phyloP scores from a whole-genome alignment of 2,329 filamentous ascomycete species.

The Calonectria ilicicola region DNA sequence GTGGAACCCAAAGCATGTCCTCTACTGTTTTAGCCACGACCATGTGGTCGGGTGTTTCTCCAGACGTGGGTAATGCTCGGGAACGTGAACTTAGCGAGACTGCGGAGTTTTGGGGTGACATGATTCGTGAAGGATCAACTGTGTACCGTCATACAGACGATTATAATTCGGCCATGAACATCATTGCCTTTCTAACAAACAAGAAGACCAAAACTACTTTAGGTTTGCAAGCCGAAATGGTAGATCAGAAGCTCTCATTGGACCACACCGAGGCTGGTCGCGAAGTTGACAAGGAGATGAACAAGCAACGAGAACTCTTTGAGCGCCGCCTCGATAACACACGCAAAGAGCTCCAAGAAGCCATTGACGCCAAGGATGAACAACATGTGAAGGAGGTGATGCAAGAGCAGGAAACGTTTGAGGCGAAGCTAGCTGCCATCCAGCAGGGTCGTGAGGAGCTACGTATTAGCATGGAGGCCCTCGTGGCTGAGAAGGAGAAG shows the following conservation, averaged over 20 bases:
- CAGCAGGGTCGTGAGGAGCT: not conserved
- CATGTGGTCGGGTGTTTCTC: not conserved
- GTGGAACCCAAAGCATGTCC: not conserved
- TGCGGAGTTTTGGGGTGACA: not conserved
- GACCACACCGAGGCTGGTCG: not conserved
- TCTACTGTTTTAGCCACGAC: not conserved
- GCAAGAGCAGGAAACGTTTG: not conserved
- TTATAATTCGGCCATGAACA: not conserved
- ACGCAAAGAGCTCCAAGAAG: not conserved
- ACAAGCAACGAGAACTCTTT: not conserved
- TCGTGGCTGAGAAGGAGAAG: not conserved
- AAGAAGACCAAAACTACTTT: not conserved
- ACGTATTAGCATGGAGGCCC: not conserved
- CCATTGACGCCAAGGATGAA: not conserved
- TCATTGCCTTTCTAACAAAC: not conserved
- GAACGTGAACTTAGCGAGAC: not conserved
- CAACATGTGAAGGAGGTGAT: not conserved
- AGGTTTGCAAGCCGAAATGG: not conserved
- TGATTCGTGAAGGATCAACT: not conserved
- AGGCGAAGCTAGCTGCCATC: not conserved
- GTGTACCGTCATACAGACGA: not conserved
- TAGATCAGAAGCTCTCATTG: not conserved
- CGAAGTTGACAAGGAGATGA: not conserved
- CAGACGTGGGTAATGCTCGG: not conserved
- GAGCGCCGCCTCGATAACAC: not conserved